phyloP scores from a whole-genome alignment of 768 basidiomycete species.

The Pleurotus pulmonarius region DNA sequence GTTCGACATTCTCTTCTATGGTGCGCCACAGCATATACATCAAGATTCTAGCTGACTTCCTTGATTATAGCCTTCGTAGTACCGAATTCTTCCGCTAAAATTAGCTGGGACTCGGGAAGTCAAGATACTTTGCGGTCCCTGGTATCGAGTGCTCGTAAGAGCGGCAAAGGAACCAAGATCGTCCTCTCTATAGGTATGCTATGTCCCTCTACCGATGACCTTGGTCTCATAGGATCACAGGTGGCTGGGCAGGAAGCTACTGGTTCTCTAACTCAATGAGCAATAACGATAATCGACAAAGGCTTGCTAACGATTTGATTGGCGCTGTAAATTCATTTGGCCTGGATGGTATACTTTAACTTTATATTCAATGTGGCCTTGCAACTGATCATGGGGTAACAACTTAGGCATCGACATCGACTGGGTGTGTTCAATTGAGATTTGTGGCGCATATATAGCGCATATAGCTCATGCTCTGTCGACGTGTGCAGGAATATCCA shows the following conservation, averaged over 20 bases:
- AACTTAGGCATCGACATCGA: conserved; percentile 27
- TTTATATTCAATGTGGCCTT: not conserved
- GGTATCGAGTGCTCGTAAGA: conserved; percentile 42
- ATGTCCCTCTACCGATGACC: not conserved
- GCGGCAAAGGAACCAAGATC: conserved; percentile 44
- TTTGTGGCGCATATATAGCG: not conserved
- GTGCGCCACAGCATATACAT: not conserved
- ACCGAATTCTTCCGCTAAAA: conserved; percentile 40
- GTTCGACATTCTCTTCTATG: conserved; percentile 3
- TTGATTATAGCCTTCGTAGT: conserved; percentile 46
- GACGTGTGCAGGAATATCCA: conserved; percentile 45
- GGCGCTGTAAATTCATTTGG: conserved; percentile 44
- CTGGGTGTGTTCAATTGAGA: conserved; percentile 26
- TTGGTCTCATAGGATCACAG: conserved; percentile 6
- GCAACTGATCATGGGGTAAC: conserved; percentile 55
- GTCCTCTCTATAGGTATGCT: conserved; percentile 38
- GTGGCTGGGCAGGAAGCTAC: conserved; percentile 50
- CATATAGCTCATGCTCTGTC: not conserved
- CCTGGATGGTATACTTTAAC: conserved; percentile 55
- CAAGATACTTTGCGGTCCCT: conserved; percentile 39
- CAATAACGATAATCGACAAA: conserved; percentile 28
- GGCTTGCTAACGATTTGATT: conserved; percentile 45
- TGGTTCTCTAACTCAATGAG: conserved; percentile 50
- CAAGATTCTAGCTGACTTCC: not conserved
- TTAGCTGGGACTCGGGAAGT: conserved; percentile 41